phyloP scores from a whole-genome alignment of 2,329 filamentous ascomycete species.

The Scedosporium apiospermum region DNA sequence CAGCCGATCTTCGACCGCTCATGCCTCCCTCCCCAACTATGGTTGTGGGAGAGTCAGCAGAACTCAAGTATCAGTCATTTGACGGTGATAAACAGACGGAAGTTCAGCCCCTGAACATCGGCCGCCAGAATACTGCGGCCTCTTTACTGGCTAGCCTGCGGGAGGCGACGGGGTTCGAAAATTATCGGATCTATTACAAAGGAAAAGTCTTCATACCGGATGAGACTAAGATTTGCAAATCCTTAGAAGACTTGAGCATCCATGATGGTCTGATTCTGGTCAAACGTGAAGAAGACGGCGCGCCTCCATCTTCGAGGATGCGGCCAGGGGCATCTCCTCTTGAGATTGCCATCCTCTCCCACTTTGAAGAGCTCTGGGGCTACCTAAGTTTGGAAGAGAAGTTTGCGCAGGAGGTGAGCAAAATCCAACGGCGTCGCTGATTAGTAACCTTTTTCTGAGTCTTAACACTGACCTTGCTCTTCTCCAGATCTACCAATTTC shows the following conservation, averaged over 20 bases:
- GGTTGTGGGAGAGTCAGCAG: slow-evolving; percentile 53
- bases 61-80: slow-evolving; percentile 67
- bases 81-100: slow-evolving; percentile 50
- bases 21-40: slow-evolving; percentile 41
- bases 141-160: slow-evolving; percentile 60
- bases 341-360: slow-evolving; percentile 69
- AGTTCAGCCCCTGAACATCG: slow-evolving; percentile 55
- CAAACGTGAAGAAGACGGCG: slow-evolving; percentile 43
- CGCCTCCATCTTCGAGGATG: slow-evolving; percentile 31
- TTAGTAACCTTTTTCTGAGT: slow-evolving; percentile 8
- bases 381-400: slow-evolving; percentile 66
- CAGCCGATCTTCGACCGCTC: slow-evolving; percentile 45
- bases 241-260: slow-evolving; percentile 59
- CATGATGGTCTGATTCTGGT: slow-evolving; percentile 57
- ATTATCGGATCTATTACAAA: slow-evolving; percentile 62
- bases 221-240: slow-evolving; percentile 48
- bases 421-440: background rate
- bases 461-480: slow-evolving; percentile 4
- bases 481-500: slow-evolving; percentile 57
- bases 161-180: slow-evolving; percentile 64
- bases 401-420: slow-evolving; percentile 54
- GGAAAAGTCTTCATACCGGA: slow-evolving; percentile 56
- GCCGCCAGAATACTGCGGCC: slow-evolving; percentile 59
- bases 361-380: slow-evolving; percentile 77
- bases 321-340: slow-evolving; percentile 49